A percentile compares a stretch with the other conserved stretches of the same genome.
phyloP scores from a whole-genome alignment of 2,329 filamentous ascomycete species.

The Nothophaeocryptopus gaeumannii region DNA sequence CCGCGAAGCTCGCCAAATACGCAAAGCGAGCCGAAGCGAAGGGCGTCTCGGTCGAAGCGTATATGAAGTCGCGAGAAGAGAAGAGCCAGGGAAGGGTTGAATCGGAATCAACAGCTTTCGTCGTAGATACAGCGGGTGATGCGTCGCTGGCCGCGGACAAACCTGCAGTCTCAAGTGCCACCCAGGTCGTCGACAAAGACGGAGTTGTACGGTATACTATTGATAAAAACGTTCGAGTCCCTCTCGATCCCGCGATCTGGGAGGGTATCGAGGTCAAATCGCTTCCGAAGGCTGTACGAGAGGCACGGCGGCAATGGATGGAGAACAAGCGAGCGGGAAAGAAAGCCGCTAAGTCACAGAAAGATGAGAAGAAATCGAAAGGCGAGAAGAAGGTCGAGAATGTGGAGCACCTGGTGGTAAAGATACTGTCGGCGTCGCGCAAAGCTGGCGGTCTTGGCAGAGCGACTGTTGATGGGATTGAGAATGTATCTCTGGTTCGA shows the following conservation, averaged over 20 bases:
- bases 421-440: constrained; percentile 15
- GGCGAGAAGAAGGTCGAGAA: constrained; percentile 11
- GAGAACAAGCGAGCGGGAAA: constrained; percentile 12
- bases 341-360: constrained; percentile 1
- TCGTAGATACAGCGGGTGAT: constrained; percentile 22
- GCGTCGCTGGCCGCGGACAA: background rate
- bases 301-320: constrained; percentile 23
- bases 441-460: constrained; percentile 2
- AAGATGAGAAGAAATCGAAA: constrained; percentile 4
- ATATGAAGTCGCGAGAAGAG: constrained; percentile 22
- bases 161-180: background rate
- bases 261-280: constrained; percentile 16
- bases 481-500: constrained; percentile 15
- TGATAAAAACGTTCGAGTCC: constrained; percentile 10
- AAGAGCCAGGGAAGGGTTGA: constrained; percentile 22
- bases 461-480: constrained; percentile 11
- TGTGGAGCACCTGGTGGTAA: constrained; percentile 8
- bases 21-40: constrained; percentile 37
- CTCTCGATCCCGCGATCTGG: constrained; percentile 23
- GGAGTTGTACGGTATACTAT: constrained; percentile 17
- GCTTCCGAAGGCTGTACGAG: constrained; percentile 22
- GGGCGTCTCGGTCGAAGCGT: constrained; percentile 38
- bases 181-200: constrained; percentile 13
- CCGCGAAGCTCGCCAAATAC: constrained; percentile 33
- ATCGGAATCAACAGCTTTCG: constrained; percentile 1